These are phyloP conservation scores for Arthroderma sp. DNA, from an alignment of 2,329 filamentous ascomycete species.

Conservation along the genomic window DNA sequence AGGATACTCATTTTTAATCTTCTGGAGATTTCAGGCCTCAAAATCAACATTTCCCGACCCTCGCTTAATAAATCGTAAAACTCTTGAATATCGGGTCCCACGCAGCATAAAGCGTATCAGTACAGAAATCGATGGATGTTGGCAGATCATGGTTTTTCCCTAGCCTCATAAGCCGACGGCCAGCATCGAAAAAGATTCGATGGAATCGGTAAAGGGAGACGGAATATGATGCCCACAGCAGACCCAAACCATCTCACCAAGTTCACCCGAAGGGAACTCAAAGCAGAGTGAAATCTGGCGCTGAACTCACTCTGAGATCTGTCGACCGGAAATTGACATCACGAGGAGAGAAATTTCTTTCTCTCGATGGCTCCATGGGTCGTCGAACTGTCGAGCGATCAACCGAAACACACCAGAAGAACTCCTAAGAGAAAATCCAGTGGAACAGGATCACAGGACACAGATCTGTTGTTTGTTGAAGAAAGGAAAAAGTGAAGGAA, in stretches of 20 bases:
- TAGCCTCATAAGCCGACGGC: conserved; percentile 80
- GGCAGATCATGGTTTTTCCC: conserved; percentile 73
- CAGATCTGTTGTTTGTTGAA: conserved; percentile 53
- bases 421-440: conserved; percentile 27
- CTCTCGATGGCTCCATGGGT: conserved; percentile 60
- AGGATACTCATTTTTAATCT: too few relatives aligned
- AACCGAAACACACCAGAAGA: conserved; percentile 49
- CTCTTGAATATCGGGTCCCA: too few relatives aligned
- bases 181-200: conserved; percentile 20
- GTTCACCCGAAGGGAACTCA: conserved; percentile 59
- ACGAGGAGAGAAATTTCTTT: conserved; percentile 29
- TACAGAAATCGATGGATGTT: conserved; percentile 39
- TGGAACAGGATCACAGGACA: conserved; percentile 64
- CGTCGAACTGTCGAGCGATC: conserved; percentile 81
- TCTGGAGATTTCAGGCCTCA: too few relatives aligned
- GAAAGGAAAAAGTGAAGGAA: conserved; percentile 25
- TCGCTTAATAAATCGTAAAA: too few relatives aligned
- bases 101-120: neutral
- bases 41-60: too few relatives aligned
- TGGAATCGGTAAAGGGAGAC: conserved; percentile 61
- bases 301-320: conserved; percentile 70
- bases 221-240: conserved; percentile 70
- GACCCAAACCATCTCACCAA: conserved; percentile 40
- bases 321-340: conserved; percentile 90
- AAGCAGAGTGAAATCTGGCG: conserved; percentile 39